Evolutionary conservation across 2,329 filamentous ascomycete species (phyloP), one percentile per base, ranked within the genome.

Genomic region (Byssochlamys sp.): DNA sequence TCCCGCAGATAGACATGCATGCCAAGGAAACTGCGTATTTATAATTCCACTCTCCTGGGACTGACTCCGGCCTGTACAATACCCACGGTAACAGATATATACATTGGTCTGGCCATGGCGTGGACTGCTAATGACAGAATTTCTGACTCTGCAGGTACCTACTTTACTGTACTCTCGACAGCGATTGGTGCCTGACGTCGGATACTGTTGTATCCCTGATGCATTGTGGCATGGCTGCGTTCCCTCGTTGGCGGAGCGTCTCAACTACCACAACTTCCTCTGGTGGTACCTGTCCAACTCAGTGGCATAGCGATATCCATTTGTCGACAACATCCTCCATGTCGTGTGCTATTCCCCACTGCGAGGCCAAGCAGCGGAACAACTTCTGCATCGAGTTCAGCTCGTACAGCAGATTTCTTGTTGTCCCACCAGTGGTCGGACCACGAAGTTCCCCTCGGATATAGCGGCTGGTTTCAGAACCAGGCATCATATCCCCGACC

Each of bases 311-410:
- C 6, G 68, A 65, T 59, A 77, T 78, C 76, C 76, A 78, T 55
- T 73, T 67, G 24, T 76, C 71, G 53, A 78, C 63, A 54, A 77
- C 69, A 35, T 71, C 69, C 56, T 75, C 75, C 75, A 78, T 78
- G 55, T 78, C 75, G 61, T 70, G 68, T 6, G 75, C 75, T 56
- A 78, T 70, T 0, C 76, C 76, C 76, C 76, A 78, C 59, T 78
- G 76, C 3, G 73, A 73, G 19, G 65, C 71, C 24, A 78, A 62
- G 52, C 75, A 77, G 31, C 74, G 67, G 55, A 78, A 77, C 9
- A 78, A 62, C 63, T 77, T 77, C 58, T 77, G 75, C 67, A 78
- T 75, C 19, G 74, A 75, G 59, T 77, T 77, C 60, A 78, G 63
- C 59, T 78, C 76, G 60, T 78, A 78, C n/a, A 77, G 61, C 45